Evolutionary conservation across 192 early-diverging fungal genomes (phyloP), one percentile per base, ranked within the genome.

Genomic region (Rhizophagus sp.): DNA sequence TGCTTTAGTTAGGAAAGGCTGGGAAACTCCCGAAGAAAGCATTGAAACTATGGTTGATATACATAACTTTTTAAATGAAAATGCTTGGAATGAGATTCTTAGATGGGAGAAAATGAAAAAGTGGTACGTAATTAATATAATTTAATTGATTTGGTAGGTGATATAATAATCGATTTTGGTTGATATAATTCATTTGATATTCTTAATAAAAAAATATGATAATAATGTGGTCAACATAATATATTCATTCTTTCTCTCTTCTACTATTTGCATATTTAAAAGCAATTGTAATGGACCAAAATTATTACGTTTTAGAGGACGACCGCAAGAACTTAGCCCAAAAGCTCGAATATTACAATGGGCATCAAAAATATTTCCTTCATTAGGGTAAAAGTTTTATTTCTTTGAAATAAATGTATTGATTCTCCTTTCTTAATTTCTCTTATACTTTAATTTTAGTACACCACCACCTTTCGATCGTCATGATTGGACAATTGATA

Each of bases 61-160:
- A 82, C 97, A 99, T 85, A 99, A 99, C 82, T 97, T 96, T 78
- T 88, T 99, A 81, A 99, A 99, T 82, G 97, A 99, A 81, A 93
- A 92, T 73, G 94, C 95, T 49, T 98, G 97, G 97, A 85, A 91
- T 52, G 96, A 99, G 84, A 94, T 99, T 47, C 83, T 95, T 67
- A 94, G 95, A 83, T 99, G 97, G 97, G 97, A 99, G 81, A 79
- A 84, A 11, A 85, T 88, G 79, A 88, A 88, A 62, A 80, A 88
- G 47, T 88, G 83, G 91, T 92, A 87, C 67, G 87, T 65, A 64
- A 7, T 13, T 17, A 61, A 19, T 41, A 12, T 30, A 13, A 13
- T 44, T 33, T 5, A 33, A 66, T 74, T 50, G n/a, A 44, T 36
- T 39, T 33, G 22, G 24, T 41, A 41, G 39, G 39, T 41, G 39